Conservation (phyloP, 139 green algal species). For the Picocystis salinarum region DNA sequence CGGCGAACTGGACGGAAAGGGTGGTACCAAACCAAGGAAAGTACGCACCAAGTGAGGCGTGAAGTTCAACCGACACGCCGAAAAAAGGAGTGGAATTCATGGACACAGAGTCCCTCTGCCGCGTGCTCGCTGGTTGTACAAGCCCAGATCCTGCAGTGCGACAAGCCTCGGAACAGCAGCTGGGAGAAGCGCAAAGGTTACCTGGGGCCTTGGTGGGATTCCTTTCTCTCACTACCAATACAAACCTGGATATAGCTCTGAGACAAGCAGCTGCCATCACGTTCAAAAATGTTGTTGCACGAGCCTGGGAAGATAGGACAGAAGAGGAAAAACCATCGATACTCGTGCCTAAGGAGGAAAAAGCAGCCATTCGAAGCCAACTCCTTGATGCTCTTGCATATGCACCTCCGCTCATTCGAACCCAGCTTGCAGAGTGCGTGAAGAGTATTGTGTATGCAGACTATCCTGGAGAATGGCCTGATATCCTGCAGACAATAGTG, state of each 20-base stretch:
- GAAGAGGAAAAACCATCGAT: not conserved
- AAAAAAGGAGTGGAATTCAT: too few species aligned
- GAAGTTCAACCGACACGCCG: too few species aligned
- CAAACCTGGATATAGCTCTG: conserved; percentile 37
- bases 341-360: conserved; percentile 37
- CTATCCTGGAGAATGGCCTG: conserved; percentile 69
- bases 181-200: conserved; percentile 32
- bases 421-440: conserved; percentile 71
- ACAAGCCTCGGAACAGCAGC: conserved; percentile 35
- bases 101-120: conserved; percentile 36
- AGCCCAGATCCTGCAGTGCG: conserved; percentile 30
- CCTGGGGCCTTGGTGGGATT: conserved; percentile 49
- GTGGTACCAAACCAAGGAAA: too few species aligned
- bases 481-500: conserved; percentile 38
- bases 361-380: conserved; percentile 45
- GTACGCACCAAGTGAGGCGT: too few species aligned
- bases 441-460: conserved; percentile 59
- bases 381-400: conserved; percentile 50
- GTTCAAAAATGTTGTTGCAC: conserved; percentile 82
- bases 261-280: conserved; percentile 75
- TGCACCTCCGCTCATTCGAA: conserved; percentile 16
- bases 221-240: conserved; percentile 56
- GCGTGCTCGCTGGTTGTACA: conserved; percentile 34
- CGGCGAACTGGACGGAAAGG: too few species aligned
- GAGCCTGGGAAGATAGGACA: conserved; percentile 40